Evolutionary conservation across 2,329 filamentous ascomycete species (phyloP).

Genomic region (Paraconiothyrium sp.): DNA sequence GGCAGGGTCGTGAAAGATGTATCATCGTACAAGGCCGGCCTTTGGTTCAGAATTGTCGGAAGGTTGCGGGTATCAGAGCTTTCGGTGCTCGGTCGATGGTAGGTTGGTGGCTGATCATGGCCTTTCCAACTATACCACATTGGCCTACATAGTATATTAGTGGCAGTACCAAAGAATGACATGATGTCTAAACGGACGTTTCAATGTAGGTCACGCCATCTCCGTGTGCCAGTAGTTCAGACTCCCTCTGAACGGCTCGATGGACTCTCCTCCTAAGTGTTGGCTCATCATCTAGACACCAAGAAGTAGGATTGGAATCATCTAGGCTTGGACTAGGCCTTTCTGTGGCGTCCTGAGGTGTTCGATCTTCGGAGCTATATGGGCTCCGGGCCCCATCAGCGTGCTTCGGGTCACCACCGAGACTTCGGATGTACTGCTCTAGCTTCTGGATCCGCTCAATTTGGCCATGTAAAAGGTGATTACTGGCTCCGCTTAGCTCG

Average conservation of each 20-base stretch:
- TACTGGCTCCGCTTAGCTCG: background rate
- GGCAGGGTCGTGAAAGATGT: background rate
- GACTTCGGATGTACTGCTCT: constrained; percentile 2
- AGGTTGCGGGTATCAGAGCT: background rate
- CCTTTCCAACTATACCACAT: constrained; percentile 7
- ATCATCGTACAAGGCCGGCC: background rate
- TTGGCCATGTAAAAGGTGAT: background rate
- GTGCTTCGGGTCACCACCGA: background rate
- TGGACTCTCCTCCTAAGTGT: background rate
- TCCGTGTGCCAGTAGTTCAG: background rate
- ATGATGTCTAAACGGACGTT: background rate
- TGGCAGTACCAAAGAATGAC: too few species aligned
- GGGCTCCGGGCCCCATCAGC: background rate
- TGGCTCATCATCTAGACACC: background rate
- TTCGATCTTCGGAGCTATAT: background rate
- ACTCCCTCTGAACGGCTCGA: background rate
- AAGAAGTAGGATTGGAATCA: background rate
- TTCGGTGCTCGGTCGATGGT: background rate
- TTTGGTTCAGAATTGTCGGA: constrained; percentile 1
- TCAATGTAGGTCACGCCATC: constrained; percentile 1
- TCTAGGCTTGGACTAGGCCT: background rate
- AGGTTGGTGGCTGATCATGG: background rate
- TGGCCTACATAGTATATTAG: background rate
- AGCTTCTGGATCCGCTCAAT: background rate
- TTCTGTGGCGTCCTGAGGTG: background rate